Conservation (phyloP, 345 rosid species). For the Eucalyptus regnans region DNA sequence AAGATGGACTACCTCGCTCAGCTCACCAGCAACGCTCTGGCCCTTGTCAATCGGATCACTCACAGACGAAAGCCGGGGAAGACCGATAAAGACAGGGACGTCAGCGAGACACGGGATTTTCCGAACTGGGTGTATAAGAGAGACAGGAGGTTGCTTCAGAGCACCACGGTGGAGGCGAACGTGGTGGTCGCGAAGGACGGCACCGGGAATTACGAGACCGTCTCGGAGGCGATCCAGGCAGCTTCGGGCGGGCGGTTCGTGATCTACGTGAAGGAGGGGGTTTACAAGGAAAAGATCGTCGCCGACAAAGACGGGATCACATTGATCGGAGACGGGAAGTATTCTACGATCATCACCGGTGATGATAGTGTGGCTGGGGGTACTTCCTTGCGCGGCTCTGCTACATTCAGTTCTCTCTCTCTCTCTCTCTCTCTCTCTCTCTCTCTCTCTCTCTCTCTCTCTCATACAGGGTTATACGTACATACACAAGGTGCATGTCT, state of each 20-base stretch:
- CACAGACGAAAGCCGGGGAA: background rate
- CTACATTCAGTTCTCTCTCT: constrained; percentile 51
- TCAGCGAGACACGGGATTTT: background rate
- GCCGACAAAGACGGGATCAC: constrained; percentile 47
- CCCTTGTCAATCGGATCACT: constrained; percentile 29
- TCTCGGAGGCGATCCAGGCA: constrained; percentile 54
- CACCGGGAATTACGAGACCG: constrained; percentile 50
- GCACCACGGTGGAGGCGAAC: background rate
- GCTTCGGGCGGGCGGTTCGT: constrained; percentile 57
- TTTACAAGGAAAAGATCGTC: constrained; percentile 56
- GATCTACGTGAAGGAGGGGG: constrained; percentile 71
- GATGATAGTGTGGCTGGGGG: constrained; percentile 48
- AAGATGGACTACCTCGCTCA: constrained; percentile 57
- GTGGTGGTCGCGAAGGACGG: constrained; percentile 79
- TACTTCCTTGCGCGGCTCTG: constrained; percentile 42
- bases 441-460: background rate
- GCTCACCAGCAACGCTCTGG: constrained; percentile 47
- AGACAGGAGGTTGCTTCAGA: constrained; percentile 35
- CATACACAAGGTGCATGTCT: background rate
- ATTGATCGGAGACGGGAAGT: constrained; percentile 81
- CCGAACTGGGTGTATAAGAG: constrained; percentile 46
- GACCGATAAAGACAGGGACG: background rate
- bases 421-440: background rate
- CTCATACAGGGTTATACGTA: background rate
- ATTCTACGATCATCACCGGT: constrained; percentile 40